These are phyloP conservation scores for Aspergillus neoniger DNA, from an alignment of 2,329 filamentous ascomycete genomes.

Conservation along the genomic window DNA sequence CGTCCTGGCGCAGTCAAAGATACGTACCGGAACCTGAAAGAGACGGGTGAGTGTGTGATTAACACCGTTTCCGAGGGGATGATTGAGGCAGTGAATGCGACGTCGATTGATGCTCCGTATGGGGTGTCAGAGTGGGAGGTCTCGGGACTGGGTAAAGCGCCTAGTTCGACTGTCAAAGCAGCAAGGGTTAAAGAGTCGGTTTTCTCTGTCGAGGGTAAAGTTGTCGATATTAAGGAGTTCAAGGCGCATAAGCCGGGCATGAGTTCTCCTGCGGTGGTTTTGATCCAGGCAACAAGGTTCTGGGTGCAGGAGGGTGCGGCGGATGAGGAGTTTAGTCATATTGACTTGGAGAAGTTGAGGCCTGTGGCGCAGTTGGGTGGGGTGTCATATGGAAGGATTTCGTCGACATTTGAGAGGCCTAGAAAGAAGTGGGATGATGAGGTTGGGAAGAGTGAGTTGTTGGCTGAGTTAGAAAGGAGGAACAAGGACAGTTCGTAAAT, in stretches of 20 bases:
- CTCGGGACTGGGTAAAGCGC: slow-evolving; percentile 70
- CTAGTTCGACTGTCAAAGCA: slow-evolving; percentile 64
- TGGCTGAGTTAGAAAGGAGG: slow-evolving; percentile 17
- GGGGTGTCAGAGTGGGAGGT: slow-evolving; percentile 77
- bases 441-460: slow-evolving; percentile 20
- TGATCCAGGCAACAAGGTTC: slow-evolving; percentile 80
- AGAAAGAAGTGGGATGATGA: slow-evolving; percentile 40
- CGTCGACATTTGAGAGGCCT: slow-evolving; percentile 68
- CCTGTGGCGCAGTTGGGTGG: slow-evolving; percentile 80
- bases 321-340: slow-evolving; percentile 69
- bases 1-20: slow-evolving; percentile 68
- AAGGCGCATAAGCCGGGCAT: slow-evolving; percentile 69
- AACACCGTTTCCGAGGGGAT: slow-evolving; percentile 84
- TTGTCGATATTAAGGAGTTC: slow-evolving; percentile 73
- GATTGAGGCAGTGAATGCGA: slow-evolving; percentile 80
- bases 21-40: slow-evolving; percentile 69
- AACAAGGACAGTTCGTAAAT: not conserved
- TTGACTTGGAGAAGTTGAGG: slow-evolving; percentile 74
- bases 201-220: slow-evolving; percentile 75
- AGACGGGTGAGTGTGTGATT: slow-evolving; percentile 73
- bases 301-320: slow-evolving; percentile 85
- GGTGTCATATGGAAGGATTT: slow-evolving; percentile 73
- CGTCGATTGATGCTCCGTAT: slow-evolving; percentile 72
- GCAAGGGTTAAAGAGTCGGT: slow-evolving; percentile 78
- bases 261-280: slow-evolving; percentile 69